Conservation (phyloP, 2,329 filamentous ascomycete genomes). For the Juglanconis sp. region DNA sequence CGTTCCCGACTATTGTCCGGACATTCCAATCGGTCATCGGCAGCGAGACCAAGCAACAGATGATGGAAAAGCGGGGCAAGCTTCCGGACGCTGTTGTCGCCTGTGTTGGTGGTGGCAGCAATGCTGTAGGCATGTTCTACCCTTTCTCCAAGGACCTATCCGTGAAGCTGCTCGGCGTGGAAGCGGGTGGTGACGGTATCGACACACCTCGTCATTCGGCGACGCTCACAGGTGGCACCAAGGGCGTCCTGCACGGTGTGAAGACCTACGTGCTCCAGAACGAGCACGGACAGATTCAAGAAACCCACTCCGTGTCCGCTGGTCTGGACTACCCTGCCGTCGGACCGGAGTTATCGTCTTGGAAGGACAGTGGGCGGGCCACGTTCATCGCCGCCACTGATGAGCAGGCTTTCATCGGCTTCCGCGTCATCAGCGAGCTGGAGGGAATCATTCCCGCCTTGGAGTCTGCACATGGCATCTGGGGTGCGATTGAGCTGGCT, state of each 20-base stretch:
- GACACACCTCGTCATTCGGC: slow-evolving; percentile 84
- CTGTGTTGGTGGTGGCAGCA: slow-evolving; percentile 92
- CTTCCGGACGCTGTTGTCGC: slow-evolving; percentile 94
- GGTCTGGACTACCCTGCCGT: slow-evolving; percentile 97
- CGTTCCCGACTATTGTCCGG: slow-evolving; percentile 94
- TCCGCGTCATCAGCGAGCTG: slow-evolving; percentile 77
- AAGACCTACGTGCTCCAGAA: slow-evolving; percentile 94
- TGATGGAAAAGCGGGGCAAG: slow-evolving; percentile 79
- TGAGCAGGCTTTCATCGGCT: slow-evolving; percentile 82
- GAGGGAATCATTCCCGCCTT: slow-evolving; percentile 97
- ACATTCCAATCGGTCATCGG: slow-evolving; percentile 98
- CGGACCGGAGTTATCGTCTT: slow-evolving; percentile 83
- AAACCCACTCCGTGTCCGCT: slow-evolving; percentile 95
- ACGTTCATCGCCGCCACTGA: slow-evolving; percentile 91
- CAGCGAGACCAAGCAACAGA: slow-evolving; percentile 88
- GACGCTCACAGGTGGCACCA: slow-evolving; percentile 79
- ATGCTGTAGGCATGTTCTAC: slow-evolving; percentile 97
- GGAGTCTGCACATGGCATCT: slow-evolving; percentile 91
- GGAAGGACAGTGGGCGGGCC: slow-evolving; percentile 88
- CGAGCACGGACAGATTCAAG: slow-evolving; percentile 84
- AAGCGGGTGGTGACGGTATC: slow-evolving; percentile 90
- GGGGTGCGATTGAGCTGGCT: slow-evolving; percentile 81
- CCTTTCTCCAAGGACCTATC: slow-evolving; percentile 82
- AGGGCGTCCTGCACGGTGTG: slow-evolving; percentile 93
- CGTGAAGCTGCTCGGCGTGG: slow-evolving; percentile 88